Evolutionary conservation across 2,329 filamentous ascomycete species (phyloP).

Genomic region (Alternaria atra): DNA sequence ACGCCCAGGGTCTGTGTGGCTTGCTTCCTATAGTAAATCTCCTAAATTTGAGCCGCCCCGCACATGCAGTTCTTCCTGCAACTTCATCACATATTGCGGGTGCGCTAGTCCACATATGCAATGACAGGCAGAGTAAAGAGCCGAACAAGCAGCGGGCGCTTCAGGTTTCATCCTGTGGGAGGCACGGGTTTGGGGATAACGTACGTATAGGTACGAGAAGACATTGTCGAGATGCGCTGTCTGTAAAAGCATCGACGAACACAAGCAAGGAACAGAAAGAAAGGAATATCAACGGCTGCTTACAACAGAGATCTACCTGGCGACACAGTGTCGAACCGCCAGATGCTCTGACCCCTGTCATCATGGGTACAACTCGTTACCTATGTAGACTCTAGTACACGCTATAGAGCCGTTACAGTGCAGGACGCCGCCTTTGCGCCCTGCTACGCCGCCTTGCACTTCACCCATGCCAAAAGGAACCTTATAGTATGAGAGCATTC

Average conservation of each 20-base stretch:
- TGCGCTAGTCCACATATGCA: neutral
- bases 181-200: neutral
- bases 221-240: neutral
- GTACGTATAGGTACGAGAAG: neutral
- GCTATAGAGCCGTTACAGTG: neutral
- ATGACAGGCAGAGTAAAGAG: neutral
- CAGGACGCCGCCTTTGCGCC: constrained; percentile 1
- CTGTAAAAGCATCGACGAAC: neutral
- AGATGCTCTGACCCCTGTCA: neutral
- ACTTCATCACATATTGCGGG: neutral
- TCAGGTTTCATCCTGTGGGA: neutral
- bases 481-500: neutral
- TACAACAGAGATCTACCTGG: neutral
- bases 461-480: neutral
- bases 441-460: constrained; percentile 1
- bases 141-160: neutral
- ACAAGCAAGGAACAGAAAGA: neutral
- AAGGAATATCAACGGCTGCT: neutral
- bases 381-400: neutral
- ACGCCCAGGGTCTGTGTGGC: neutral
- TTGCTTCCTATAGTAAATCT: neutral
- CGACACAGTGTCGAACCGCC: neutral
- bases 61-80: neutral
- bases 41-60: neutral
- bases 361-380: neutral